phyloP scores from a whole-genome alignment of 1,284 basidiomycete genomes.

The Tilletia indica region DNA sequence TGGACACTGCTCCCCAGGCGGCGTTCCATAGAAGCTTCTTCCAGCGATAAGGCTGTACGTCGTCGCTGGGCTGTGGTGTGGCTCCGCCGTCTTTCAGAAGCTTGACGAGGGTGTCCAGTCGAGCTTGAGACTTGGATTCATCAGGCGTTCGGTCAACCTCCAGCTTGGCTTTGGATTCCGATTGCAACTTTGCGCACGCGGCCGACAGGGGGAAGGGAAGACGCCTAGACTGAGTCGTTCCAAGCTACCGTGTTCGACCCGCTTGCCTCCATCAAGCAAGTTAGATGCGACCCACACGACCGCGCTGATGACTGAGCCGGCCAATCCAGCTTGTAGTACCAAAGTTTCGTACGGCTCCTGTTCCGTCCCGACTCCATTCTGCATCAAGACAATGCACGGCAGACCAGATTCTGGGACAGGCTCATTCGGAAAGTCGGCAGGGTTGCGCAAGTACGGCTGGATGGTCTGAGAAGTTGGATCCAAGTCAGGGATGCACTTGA shows the following conservation, averaged over 20 bases:
- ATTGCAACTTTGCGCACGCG: neutral
- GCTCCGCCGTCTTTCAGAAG: constrained; percentile 57
- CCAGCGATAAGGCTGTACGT: constrained; percentile 61
- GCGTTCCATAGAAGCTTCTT: constrained; percentile 58
- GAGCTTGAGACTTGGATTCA: constrained; percentile 35
- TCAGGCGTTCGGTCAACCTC: neutral
- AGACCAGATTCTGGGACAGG: constrained; percentile 53
- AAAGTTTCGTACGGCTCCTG: constrained; percentile 66
- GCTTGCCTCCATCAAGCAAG: constrained; percentile 33
- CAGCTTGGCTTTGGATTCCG: no score
- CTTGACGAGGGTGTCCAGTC: constrained; percentile 52
- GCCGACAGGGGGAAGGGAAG: constrained; percentile 29
- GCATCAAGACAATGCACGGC: constrained; percentile 67
- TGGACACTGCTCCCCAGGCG: constrained; percentile 54
- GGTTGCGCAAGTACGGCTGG: constrained; percentile 61
- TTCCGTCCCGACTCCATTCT: constrained; percentile 76
- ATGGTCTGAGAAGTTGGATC: constrained; percentile 65
- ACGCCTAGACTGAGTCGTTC: constrained; percentile 57
- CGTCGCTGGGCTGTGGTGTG: constrained; percentile 54
- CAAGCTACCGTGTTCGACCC: constrained; percentile 37
- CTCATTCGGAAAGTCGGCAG: constrained; percentile 27
- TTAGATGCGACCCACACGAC: constrained; percentile 60
- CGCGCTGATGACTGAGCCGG: constrained; percentile 49
- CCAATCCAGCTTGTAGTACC: constrained; percentile 44
- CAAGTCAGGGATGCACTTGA: constrained; percentile 73